Percentiles rank a stretch among this genome's conserved stretches.
Evolutionary conservation across 2,329 filamentous ascomycete species (phyloP).

Genomic region (Pyrenochaeta sp.): DNA sequence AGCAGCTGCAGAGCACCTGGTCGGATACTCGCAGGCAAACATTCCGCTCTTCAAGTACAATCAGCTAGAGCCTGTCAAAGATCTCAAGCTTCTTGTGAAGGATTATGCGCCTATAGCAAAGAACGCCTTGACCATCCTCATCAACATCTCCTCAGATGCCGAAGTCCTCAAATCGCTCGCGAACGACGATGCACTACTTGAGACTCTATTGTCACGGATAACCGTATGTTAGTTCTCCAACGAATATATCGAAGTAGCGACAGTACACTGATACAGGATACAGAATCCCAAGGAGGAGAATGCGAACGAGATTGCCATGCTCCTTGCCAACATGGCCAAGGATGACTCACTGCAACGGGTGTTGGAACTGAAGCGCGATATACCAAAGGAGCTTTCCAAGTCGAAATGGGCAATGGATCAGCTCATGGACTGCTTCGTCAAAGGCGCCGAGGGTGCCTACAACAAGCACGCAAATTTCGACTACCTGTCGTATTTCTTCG

Average conservation of each 20-base stretch:
- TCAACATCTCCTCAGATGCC: conserved; percentile 82
- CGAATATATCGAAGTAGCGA: not conserved
- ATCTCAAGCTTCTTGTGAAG: conserved; percentile 84
- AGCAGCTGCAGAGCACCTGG: conserved; percentile 81
- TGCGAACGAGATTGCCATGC: conserved; percentile 86
- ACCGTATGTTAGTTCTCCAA: conserved; percentile 70
- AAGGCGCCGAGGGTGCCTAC: conserved; percentile 81
- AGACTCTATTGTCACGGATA: conserved; percentile 75
- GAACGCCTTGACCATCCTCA: conserved; percentile 87
- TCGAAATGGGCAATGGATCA: conserved; percentile 84
- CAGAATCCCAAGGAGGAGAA: conserved; percentile 79
- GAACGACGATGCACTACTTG: conserved; percentile 82
- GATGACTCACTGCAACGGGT: conserved; percentile 76
- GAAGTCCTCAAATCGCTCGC: conserved; percentile 78
- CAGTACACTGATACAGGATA: conserved; percentile 11
- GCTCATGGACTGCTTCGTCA: conserved; percentile 94
- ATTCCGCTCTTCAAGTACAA: conserved; percentile 85
- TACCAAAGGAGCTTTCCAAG: conserved; percentile 74
- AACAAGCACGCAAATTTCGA: conserved; percentile 89
- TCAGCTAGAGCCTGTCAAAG: conserved; percentile 79
- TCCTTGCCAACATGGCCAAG: conserved; percentile 91
- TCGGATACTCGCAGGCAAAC: conserved; percentile 81
- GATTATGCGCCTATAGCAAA: conserved; percentile 93
- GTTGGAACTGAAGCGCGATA: conserved; percentile 70
- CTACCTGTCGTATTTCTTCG: conserved; percentile 93